These are phyloP conservation scores for Termitomyces titanicus DNA, from an alignment of 768 basidiomycete genomes.

Conservation along the genomic window DNA sequence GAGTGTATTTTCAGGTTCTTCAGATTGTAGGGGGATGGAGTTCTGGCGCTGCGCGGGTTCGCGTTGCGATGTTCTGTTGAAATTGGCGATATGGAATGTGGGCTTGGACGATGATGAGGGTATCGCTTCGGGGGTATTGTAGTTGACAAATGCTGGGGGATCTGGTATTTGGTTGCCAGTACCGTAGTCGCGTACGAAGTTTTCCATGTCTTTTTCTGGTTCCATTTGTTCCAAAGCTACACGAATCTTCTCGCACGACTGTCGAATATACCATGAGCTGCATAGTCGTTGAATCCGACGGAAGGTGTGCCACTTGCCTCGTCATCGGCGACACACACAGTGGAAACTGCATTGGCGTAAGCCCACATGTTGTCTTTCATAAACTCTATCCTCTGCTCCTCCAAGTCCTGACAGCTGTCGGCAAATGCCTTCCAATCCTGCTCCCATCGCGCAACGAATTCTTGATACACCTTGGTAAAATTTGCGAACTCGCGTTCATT, in stretches of 20 bases:
- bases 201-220: conserved; percentile 81
- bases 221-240: conserved; percentile 87
- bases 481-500: conserved; percentile 94
- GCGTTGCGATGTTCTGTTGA: conserved; percentile 40
- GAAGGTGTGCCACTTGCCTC: conserved; percentile 53
- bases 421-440: conserved; percentile 92
- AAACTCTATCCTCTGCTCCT: conserved; percentile 92
- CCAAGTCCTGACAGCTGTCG: conserved; percentile 92
- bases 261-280: conserved; percentile 1
- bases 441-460: conserved; percentile 86
- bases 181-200: conserved; percentile 85
- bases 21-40: conserved; percentile 26
- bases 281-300: neutral
- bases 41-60: conserved; percentile 28
- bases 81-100: conserved; percentile 55
- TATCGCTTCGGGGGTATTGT: conserved; percentile 61
- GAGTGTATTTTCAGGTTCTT: conserved; percentile 33
- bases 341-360: conserved; percentile 95
- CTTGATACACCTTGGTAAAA: conserved; percentile 74
- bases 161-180: conserved; percentile 89
- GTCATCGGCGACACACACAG: conserved; percentile 92
- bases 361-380: conserved; percentile 95
- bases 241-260: conserved; percentile 92
- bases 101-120: conserved; percentile 56
- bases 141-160: conserved; percentile 83